Percentiles rank a stretch among this genome's conserved stretches.
Conservation (phyloP, 805 yeast genomes). For the Starmerella davenportii region DNA sequence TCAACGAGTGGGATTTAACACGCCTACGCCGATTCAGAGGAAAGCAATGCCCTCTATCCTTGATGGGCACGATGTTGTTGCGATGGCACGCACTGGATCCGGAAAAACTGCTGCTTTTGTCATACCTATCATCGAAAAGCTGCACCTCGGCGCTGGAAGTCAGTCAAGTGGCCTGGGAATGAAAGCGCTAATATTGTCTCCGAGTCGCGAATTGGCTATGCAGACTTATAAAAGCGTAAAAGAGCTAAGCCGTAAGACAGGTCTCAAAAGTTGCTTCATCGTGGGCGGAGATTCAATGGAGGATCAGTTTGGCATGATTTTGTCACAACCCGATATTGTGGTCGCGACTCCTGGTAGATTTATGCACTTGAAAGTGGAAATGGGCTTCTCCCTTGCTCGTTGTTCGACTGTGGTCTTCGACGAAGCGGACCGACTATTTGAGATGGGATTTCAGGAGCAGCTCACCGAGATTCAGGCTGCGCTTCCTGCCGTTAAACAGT, state of each 20-base stretch:
- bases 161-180: constrained; percentile 32
- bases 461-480: constrained; percentile 73
- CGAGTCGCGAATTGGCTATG: constrained; percentile 88
- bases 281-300: constrained; percentile 99
- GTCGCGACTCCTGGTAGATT: constrained; percentile 98
- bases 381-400: constrained; percentile 66
- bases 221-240: constrained; percentile 81
- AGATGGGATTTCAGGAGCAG: constrained; percentile 90
- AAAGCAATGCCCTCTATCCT: constrained; percentile 82
- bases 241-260: constrained; percentile 73
- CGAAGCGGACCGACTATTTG: constrained; percentile 92
- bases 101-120: constrained; percentile 98
- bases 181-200: constrained; percentile 76
- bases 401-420: constrained; percentile 87
- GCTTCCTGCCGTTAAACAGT: constrained; percentile 68
- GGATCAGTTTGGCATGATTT: constrained; percentile 84
- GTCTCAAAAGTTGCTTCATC: constrained; percentile 57
- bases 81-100: constrained; percentile 98
- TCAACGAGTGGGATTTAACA: constrained; percentile 68
- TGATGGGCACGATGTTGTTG: constrained; percentile 84
- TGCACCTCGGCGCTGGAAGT: constrained; percentile 18
- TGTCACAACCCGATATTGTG: constrained; percentile 83
- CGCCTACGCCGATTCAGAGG: constrained; percentile 95
- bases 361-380: constrained; percentile 85
- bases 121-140: constrained; percentile 71